Evolutionary conservation across 345 rosid species (phyloP).

Genomic region (Capsella bursapastoris): DNA sequence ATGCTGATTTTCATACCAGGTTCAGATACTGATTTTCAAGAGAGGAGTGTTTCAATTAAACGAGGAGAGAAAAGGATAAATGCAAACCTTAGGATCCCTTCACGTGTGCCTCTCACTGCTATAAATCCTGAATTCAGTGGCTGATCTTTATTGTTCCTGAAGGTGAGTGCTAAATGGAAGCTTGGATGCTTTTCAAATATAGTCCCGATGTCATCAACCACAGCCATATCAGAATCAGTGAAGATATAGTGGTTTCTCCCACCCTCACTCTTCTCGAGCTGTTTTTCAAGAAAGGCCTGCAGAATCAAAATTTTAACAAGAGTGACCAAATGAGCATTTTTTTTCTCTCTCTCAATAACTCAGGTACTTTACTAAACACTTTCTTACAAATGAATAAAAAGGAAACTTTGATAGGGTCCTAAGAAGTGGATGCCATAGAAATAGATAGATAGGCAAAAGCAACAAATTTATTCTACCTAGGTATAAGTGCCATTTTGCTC

Average conservation of each 20-base stretch:
- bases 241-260: constrained; percentile 69
- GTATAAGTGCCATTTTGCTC: constrained; percentile 58
- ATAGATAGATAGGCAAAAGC: constrained; percentile 2
- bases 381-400: neutral
- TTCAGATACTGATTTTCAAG: neutral
- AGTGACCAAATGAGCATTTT: neutral
- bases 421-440: constrained; percentile 6
- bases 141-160: constrained; percentile 91
- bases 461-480: constrained; percentile 60
- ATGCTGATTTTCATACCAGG: neutral
- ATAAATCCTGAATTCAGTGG: constrained; percentile 95
- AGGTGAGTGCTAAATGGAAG: constrained; percentile 87
- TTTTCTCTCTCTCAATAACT: neutral
- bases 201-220: constrained; percentile 69
- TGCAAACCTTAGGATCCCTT: constrained; percentile 70
- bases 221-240: constrained; percentile 87
- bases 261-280: constrained; percentile 56
- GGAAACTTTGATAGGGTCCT: neutral
- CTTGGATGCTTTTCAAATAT: constrained; percentile 60
- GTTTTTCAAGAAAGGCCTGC: constrained; percentile 74
- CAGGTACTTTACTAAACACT: neutral
- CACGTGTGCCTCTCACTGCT: constrained; percentile 87
- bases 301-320: neutral
- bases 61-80: constrained; percentile 16
- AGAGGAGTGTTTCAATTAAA: neutral